Evolutionary conservation across 768 basidiomycete species (phyloP).

Genomic region (Nidularia sp.): DNA sequence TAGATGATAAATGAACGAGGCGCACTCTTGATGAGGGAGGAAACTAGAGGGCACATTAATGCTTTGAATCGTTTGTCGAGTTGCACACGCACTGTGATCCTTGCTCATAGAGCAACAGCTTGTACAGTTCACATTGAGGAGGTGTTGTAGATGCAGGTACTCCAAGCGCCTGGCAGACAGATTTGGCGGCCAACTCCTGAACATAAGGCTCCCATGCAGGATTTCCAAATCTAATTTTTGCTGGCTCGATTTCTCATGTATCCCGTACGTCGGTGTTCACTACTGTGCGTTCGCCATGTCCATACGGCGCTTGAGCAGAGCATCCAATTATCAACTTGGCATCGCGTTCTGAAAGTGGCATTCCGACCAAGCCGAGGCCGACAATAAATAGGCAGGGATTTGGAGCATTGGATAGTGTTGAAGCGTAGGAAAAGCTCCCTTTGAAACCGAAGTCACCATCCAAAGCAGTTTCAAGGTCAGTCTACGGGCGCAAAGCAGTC

Average conservation of each 20-base stretch:
- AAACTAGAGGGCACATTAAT: conserved; percentile 23
- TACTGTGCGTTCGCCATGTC: conserved; percentile 35
- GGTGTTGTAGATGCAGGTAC: conserved; percentile 18
- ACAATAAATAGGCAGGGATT: conserved; percentile 36
- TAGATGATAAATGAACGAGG: neutral
- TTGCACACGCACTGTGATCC: conserved; percentile 40
- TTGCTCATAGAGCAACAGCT: conserved; percentile 42
- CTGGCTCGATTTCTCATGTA: conserved; percentile 48
- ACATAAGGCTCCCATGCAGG: conserved; percentile 34
- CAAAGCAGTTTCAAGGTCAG: conserved; percentile 23
- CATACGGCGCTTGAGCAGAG: conserved; percentile 38
- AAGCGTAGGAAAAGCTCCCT: conserved; percentile 25
- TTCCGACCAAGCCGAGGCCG: conserved; percentile 35
- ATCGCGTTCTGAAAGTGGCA: conserved; percentile 35
- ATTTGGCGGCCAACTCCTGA: conserved; percentile 14
- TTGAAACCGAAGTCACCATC: conserved; percentile 22
- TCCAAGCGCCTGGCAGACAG: conserved; percentile 31
- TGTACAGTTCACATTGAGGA: conserved; percentile 37
- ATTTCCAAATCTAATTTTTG: conserved; percentile 33
- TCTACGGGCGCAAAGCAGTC: conserved; percentile 17
- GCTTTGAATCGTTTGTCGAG: neutral
- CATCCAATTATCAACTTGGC: conserved; percentile 30
- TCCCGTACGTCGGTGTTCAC: conserved; percentile 40
- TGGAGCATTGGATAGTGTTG: conserved; percentile 20
- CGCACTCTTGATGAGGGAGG: conserved; percentile 43